phyloP scores from a whole-genome alignment of 331 rosid species.

The Ulmus americana region DNA sequence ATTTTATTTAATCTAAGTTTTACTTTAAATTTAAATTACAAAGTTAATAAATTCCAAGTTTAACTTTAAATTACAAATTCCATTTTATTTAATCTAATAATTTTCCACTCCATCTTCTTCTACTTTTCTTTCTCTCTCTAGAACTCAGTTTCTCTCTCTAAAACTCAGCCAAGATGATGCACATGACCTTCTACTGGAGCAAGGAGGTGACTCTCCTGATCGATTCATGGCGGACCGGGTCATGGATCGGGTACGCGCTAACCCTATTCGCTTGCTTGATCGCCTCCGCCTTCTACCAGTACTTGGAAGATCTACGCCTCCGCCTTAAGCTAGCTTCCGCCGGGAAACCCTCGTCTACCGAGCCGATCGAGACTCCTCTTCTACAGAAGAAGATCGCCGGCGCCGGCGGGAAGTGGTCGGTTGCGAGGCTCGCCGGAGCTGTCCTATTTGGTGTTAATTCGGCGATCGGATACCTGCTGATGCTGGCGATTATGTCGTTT shows the following conservation, averaged over 20 bases:
- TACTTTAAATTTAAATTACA: too few relatives aligned
- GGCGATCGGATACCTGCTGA: conserved; percentile 81
- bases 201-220: conserved; percentile 54
- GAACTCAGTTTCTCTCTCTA: conserved; percentile 15
- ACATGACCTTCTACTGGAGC: conserved; percentile 98
- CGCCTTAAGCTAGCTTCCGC: conserved; percentile 45
- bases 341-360: conserved; percentile 14
- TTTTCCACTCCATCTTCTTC: not conserved
- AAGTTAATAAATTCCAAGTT: too few relatives aligned
- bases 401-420: conserved; percentile 28
- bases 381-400: conserved; percentile 32
- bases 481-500: conserved; percentile 85
- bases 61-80: too few relatives aligned
- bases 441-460: conserved; percentile 61
- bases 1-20: not conserved
- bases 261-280: conserved; percentile 62
- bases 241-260: conserved; percentile 54
- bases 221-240: conserved; percentile 62
- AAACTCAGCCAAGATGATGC: conserved; percentile 71
- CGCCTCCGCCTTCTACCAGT: conserved; percentile 64
- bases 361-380: conserved; percentile 51
- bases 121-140: conserved; percentile 3
- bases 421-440: conserved; percentile 44
- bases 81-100: not conserved
- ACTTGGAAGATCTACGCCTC: conserved; percentile 59